A percentile compares a stretch with the other conserved stretches of the same genome.
Evolutionary conservation across 495 filamentous ascomycete species (phyloP).

Genomic region (Penicillium bovifimosum): DNA sequence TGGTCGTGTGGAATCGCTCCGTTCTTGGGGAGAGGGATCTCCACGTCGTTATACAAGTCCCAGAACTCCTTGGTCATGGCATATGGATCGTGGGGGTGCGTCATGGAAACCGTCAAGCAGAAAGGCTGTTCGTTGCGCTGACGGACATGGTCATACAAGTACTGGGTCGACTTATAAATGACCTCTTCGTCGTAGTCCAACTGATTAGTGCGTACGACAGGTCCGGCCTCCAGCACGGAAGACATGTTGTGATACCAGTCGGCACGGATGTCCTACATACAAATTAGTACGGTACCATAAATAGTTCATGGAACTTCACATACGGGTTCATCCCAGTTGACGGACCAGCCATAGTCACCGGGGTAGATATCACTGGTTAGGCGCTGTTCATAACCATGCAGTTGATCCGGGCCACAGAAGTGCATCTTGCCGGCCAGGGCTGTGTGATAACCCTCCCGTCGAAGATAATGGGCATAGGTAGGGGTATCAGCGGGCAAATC

Average conservation of each 20-base stretch:
- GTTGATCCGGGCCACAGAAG: slow-evolving; percentile 80
- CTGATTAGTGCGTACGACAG: slow-evolving; percentile 81
- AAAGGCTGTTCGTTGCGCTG: slow-evolving; percentile 67
- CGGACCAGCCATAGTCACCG: slow-evolving; percentile 82
- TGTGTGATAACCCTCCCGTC: slow-evolving; percentile 81
- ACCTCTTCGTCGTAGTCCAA: slow-evolving; percentile 94
- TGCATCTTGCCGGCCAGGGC: slow-evolving; percentile 91
- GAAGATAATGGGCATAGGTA: slow-evolving; percentile 85
- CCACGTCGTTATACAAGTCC: slow-evolving; percentile 82
- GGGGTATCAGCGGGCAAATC: slow-evolving; percentile 68
- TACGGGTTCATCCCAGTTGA: slow-evolving; percentile 80
- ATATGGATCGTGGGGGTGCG: slow-evolving; percentile 88
- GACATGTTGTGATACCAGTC: slow-evolving; percentile 94
- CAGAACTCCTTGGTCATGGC: slow-evolving; percentile 84
- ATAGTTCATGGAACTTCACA: slow-evolving; percentile 8
- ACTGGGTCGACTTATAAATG: slow-evolving; percentile 77
- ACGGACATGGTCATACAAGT: slow-evolving; percentile 76
- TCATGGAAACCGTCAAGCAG: slow-evolving; percentile 83
- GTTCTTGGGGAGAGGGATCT: slow-evolving; percentile 73
- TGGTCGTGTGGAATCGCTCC: slow-evolving; percentile 62
- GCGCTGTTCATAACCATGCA: slow-evolving; percentile 83
- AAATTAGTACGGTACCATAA: slow-evolving; percentile 1
- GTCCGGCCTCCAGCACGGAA: slow-evolving; percentile 79
- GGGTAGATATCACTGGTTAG: slow-evolving; percentile 92
- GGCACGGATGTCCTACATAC: slow-evolving; percentile 57